Percentiles rank a stretch among this genome's conserved stretches.
Conservation (phyloP, 306 rosid species). For the Herpetospermum pedunculosum region DNA sequence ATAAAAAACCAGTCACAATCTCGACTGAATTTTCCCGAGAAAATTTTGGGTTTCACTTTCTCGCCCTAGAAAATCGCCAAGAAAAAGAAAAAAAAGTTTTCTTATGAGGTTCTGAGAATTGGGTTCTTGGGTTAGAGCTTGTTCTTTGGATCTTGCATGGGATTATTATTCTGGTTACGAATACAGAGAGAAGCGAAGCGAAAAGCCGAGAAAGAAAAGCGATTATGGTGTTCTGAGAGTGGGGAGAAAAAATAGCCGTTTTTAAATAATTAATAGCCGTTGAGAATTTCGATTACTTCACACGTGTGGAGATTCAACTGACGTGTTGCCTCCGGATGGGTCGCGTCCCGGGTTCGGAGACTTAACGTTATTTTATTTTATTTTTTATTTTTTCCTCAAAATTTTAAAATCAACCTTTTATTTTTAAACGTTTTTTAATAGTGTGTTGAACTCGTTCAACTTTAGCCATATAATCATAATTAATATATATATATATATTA, state of each 20-base stretch:
- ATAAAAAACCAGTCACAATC: background rate
- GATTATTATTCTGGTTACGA: background rate
- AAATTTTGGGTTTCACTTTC: constrained; percentile 8
- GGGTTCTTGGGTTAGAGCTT: background rate
- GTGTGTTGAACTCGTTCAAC: no score
- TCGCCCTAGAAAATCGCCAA: background rate
- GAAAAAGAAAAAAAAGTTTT: background rate
- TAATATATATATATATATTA: no score
- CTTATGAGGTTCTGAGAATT: background rate
- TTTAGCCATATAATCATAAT: no score
- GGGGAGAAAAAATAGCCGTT: constrained; percentile 45
- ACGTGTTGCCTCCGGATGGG: background rate
- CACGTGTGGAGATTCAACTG: background rate
- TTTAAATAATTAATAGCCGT: constrained; percentile 77
- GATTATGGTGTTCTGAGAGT: constrained; percentile 10
- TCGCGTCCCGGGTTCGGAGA: background rate
- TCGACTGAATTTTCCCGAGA: constrained; percentile 14
- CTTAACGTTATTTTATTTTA: background rate
- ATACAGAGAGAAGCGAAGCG: background rate
- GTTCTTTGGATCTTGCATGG: constrained; percentile 15
- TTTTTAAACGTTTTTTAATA: no score
- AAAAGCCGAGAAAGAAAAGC: constrained; percentile 9
- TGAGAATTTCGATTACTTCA: constrained; percentile 11
- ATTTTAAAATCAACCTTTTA: no score
- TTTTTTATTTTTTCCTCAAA: no score